phyloP scores from a whole-genome alignment of 192 early-diverging fungal genomes.

The Linderina pennispora region DNA sequence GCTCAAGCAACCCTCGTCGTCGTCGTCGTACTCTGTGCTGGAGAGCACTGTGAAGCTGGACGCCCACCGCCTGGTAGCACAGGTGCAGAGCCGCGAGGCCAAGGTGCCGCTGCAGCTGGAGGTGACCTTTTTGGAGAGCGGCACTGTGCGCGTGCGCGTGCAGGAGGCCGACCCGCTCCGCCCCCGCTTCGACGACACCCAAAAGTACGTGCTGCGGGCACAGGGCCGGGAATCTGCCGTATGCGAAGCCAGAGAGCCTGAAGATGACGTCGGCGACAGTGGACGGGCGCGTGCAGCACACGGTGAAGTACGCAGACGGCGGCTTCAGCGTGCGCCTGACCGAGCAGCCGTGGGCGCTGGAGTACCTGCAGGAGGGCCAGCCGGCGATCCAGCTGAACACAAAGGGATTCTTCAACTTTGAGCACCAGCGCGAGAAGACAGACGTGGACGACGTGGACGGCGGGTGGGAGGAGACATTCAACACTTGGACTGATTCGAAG shows the following conservation, averaged over 20 bases:
- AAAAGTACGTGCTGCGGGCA: slow-evolving; percentile 51
- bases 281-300: slow-evolving; percentile 10
- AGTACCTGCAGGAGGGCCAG: slow-evolving; percentile 24
- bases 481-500: slow-evolving; percentile 83
- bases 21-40: slow-evolving; percentile 61
- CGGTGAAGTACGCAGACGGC: slow-evolving; percentile 15
- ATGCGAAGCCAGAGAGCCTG: slow-evolving; percentile 18
- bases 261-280: slow-evolving; percentile 8
- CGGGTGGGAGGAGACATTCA: slow-evolving; percentile 89
- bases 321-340: slow-evolving; percentile 30
- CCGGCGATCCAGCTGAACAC: slow-evolving; percentile 72
- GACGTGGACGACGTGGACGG: slow-evolving; percentile 46
- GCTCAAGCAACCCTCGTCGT: slow-evolving; percentile 18
- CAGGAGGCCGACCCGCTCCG: slow-evolving; percentile 61
- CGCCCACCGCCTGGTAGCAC: slow-evolving; percentile 19
- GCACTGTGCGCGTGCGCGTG: slow-evolving; percentile 53
- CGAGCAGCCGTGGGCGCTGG: slow-evolving; percentile 38
- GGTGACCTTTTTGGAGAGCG: slow-evolving; percentile 51
- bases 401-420: slow-evolving; percentile 77
- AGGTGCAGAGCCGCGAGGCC: slow-evolving; percentile 17
- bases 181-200: slow-evolving; percentile 65
- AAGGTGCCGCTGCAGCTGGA: slow-evolving; percentile 30
- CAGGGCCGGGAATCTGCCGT: slow-evolving; percentile 19
- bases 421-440: slow-evolving; percentile 51
- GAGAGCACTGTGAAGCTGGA: slow-evolving; percentile 52